These are phyloP conservation scores for Saccharomyces eubayanus DNA, from an alignment of 805 yeast species.

Conservation along the genomic window DNA sequence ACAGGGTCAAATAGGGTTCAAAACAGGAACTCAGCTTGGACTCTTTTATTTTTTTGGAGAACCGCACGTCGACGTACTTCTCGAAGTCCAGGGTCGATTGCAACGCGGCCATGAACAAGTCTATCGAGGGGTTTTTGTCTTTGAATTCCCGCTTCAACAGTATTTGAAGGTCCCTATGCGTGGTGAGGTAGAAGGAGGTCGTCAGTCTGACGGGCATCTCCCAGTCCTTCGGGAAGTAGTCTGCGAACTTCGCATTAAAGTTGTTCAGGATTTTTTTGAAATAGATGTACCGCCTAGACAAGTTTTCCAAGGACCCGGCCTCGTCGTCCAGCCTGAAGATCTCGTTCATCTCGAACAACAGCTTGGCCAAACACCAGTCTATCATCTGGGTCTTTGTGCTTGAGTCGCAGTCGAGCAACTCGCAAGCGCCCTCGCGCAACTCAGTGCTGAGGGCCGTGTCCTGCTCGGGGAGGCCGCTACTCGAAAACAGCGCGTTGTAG, in stretches of 20 bases:
- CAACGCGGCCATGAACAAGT: conserved; percentile 57
- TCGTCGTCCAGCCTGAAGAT: conserved; percentile 79
- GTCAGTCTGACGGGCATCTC: conserved; percentile 55
- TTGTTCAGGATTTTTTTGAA: conserved; percentile 61
- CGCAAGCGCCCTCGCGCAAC: conserved; percentile 53
- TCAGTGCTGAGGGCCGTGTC: conserved; percentile 19
- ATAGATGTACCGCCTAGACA: conserved; percentile 72
- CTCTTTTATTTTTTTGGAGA: conserved; percentile 39
- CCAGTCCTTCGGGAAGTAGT: conserved; percentile 67
- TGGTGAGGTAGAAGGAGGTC: conserved; percentile 54
- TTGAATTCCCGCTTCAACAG: conserved; percentile 40
- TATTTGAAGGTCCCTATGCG: conserved; percentile 56
- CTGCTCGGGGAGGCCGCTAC: conserved; percentile 8
- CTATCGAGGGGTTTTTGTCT: conserved; percentile 45
- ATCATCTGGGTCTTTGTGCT: conserved; percentile 55
- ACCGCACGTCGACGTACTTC: conserved; percentile 54
- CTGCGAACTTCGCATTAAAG: conserved; percentile 44
- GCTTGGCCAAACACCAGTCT: conserved; percentile 63
- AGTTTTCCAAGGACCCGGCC: conserved; percentile 88
- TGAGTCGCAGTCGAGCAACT: conserved; percentile 51
- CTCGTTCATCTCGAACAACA: conserved; percentile 62
- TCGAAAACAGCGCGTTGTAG: conserved; percentile 8
- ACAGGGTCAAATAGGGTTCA: conserved; percentile 74
- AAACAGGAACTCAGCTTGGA: conserved; percentile 54
- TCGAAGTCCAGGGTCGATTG: conserved; percentile 82